Base-by-base conservation (phyloP, 768 basidiomycete genomes). In the Dentipellis sp. region DNA sequence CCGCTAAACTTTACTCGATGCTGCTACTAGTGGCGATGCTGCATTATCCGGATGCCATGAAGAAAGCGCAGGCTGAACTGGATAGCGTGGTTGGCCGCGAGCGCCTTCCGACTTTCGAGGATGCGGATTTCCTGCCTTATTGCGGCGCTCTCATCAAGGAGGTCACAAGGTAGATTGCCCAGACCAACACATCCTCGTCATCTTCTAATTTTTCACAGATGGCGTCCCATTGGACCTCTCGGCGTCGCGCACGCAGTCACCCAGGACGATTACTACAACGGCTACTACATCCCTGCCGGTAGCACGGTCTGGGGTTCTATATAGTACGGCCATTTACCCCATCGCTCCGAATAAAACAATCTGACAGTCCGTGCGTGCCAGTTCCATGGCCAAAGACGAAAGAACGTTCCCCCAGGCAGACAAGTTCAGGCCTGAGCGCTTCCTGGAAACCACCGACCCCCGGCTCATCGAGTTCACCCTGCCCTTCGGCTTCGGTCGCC, bases 381-480 rank as follows among this genome's bases (percentile, higher is more conserved):
- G 61, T 59, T 40, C 56, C 6, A 53, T 64, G 23, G 36, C 54
- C 34, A 53, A 58, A 17, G 57, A 62, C 23, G 48, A 53, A 16
- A 50, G 42, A 39, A 39, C 37, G 34, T 62, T 54, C 54, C 53
- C 55, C 12, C 51, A 51, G 22, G 58, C 58, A 39, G 49, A 34
- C 35, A 29, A 16, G 22, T 63, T 62, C 50, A 37, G 52, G 16
- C 63, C 63, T 16, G 63, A 63, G 34, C 52, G 63, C 5, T 63
- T 62, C 53, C 21, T 61, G 12, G 37, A 23, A n/a, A 35, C 38
- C 8, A 47, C 35, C 16, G 48, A 50, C 48, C 52, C 40, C 8
- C 52, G 38, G 17, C 19, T 53, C n/a, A 8, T 40, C 11, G 54
- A 55, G 19, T 55, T 55, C 36, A 22, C 45, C 5, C 21, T 55